Conservation (phyloP, 2,329 filamentous ascomycete genomes). For the Elsinoe fawcettii region DNA sequence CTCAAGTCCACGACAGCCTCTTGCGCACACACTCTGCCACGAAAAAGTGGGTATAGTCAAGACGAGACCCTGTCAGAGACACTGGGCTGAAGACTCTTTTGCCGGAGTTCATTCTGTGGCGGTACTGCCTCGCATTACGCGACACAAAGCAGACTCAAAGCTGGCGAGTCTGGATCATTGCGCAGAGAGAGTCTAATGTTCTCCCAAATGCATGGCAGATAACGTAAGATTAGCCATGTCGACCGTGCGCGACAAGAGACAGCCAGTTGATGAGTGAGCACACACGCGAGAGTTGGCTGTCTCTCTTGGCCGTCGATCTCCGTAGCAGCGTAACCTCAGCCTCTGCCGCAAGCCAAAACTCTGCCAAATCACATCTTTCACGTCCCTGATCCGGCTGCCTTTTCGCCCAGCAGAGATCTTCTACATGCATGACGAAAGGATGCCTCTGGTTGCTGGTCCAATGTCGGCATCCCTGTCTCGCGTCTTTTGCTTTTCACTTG, state of each 20-base stretch:
- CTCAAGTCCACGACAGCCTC: not conserved
- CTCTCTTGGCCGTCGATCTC: slow-evolving; percentile 1
- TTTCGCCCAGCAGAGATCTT: slow-evolving; percentile 1
- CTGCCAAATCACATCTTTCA: not conserved
- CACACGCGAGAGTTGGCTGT: not conserved
- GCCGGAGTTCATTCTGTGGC: not conserved
- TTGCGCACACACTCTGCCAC: not conserved
- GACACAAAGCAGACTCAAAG: not conserved
- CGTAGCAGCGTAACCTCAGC: slow-evolving; percentile 6
- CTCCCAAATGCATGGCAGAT: not conserved
- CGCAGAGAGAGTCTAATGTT: not conserved
- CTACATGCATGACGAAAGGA: not conserved
- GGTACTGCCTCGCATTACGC: not conserved
- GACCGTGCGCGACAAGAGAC: not conserved
- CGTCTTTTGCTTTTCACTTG: slow-evolving; percentile 3
- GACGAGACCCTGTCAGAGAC: not conserved
- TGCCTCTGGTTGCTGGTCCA: slow-evolving; percentile 9
- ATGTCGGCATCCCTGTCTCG: slow-evolving; percentile 5
- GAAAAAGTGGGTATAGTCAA: not conserved
- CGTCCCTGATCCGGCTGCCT: not conserved
- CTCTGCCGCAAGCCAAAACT: not conserved
- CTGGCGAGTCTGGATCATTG: not conserved
- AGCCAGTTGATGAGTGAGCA: slow-evolving; percentile 1
- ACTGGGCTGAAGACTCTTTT: not conserved
- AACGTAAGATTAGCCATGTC: not conserved